Evolutionary conservation across 345 rosid species (phyloP), one percentile per base, ranked within the genome.

Genomic region (Murraya paniculata): DNA sequence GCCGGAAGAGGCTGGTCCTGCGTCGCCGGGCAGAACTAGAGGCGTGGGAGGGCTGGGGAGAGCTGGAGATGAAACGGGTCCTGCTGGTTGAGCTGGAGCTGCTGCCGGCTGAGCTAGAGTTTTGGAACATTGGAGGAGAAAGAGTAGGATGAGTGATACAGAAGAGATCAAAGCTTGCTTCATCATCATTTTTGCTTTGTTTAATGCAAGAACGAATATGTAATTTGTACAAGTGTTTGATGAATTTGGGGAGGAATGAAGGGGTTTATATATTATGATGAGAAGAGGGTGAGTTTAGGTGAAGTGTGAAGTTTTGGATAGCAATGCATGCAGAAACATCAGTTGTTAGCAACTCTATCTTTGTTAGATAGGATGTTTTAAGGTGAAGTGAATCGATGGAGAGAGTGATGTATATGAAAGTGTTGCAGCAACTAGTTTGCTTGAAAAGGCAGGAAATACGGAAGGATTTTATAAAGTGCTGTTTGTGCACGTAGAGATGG

Each of bases 61-160:
- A 14, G 25, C 25, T 13, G 72, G 78, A 72, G 64, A 39, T 50
- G 48, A 50, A 30, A 64, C 19, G 0, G 78, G 78, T 0, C 70
- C 70, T 33, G 58, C 58, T 0, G 75, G 64, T n/a, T 59, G 75
- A 35, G 76, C 45, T 18, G 69, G 61, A 41, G 78, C 84, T 21
- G 79, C 74, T 0, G 82, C 81, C 22, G 86, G 82, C 72, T 82
- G 85, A 9, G 81, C 81, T 31, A 25, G 48, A 19, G 71, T 71
- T 35, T 74, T 36, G 59, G 77, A 25, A 10, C 76, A 78, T 21
- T 71, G 78, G 35, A 83, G 55, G 65, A 82, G 75, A 73, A 80
- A 59, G 41, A 79, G 19, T 31, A 83, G 62, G 0, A 82, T 64
- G 75, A 81, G 71, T 21, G 80, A 70, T 25, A 83, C 9, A 21